Evolutionary conservation across 2,329 filamentous ascomycete genomes (phyloP).

Genomic region (Pestalotiopsis sp.): DNA sequence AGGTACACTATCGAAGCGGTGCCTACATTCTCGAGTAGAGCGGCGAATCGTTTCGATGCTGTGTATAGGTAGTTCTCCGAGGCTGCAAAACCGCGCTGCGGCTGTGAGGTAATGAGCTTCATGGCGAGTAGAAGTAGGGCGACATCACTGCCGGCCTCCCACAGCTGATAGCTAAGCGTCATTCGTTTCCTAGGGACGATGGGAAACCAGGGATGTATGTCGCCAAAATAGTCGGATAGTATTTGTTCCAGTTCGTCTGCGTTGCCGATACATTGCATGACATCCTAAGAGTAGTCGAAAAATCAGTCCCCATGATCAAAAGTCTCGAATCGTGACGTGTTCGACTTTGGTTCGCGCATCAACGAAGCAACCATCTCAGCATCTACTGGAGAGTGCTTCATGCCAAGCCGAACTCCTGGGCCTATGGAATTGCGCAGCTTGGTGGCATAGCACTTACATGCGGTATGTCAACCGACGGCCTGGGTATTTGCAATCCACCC

Average conservation of each 20-base stretch:
- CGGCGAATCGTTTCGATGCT: conserved; percentile 42
- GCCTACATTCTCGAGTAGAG: conserved; percentile 41
- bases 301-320: conserved; percentile 1
- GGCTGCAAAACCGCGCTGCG: conserved; percentile 33
- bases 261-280: conserved; percentile 39
- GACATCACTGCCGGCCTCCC: conserved; percentile 45
- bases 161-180: conserved; percentile 39
- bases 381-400: too few species aligned
- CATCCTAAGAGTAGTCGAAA: conserved; percentile 27
- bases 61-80: conserved; percentile 40
- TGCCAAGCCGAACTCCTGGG: too few species aligned
- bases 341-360: background rate
- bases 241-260: conserved; percentile 35
- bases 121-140: conserved; percentile 49
- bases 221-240: conserved; percentile 41
- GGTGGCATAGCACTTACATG: conserved; percentile 26
- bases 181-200: conserved; percentile 47
- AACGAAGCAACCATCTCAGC: background rate
- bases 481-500: conserved; percentile 35
- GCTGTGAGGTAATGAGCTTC: conserved; percentile 41
- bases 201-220: conserved; percentile 47
- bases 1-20: conserved; percentile 41
- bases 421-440: background rate
- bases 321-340: background rate
- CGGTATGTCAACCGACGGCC: conserved; percentile 38